Evolutionary conservation across 2,329 filamentous ascomycete species (phyloP).

Genomic region (Scedosporium boydii): DNA sequence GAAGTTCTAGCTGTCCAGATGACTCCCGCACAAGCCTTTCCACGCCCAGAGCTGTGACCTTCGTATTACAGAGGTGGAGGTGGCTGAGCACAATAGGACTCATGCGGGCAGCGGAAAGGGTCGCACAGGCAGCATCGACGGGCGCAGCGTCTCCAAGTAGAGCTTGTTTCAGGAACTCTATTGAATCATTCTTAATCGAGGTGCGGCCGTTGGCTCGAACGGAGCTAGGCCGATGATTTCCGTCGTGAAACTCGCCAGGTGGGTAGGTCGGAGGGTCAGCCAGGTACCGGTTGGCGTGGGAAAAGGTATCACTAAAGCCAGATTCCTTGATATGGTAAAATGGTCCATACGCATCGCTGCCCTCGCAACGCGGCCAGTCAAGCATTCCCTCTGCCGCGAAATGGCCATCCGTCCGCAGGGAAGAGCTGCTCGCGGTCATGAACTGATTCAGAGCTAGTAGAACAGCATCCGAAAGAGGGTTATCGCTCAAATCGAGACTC

Average conservation of each 20-base stretch:
- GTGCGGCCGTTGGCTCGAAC: slow-evolving; percentile 20
- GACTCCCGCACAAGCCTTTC: slow-evolving; percentile 30
- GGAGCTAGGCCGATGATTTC: not conserved
- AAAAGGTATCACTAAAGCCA: slow-evolving; percentile 30
- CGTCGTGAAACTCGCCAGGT: not conserved
- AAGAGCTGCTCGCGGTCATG: not conserved
- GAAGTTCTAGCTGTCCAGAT: slow-evolving; percentile 37
- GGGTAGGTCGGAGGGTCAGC: slow-evolving; percentile 37
- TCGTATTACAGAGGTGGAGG: slow-evolving; percentile 41
- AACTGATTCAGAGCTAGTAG: not conserved
- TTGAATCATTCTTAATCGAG: slow-evolving; percentile 21
- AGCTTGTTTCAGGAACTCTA: slow-evolving; percentile 18
- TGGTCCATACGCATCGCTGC: slow-evolving; percentile 25
- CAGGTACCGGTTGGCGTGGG: slow-evolving; percentile 36
- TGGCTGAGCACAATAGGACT: slow-evolving; percentile 37
- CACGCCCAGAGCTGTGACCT: slow-evolving; percentile 33
- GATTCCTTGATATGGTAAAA: slow-evolving; percentile 40
- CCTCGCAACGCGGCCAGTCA: slow-evolving; percentile 15
- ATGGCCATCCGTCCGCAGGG: slow-evolving; percentile 18
- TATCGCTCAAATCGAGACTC: slow-evolving; percentile 46
- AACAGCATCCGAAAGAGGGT: slow-evolving; percentile 37
- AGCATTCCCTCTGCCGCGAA: slow-evolving; percentile 37
- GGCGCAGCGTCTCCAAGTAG: slow-evolving; percentile 15
- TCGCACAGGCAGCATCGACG: slow-evolving; percentile 8
- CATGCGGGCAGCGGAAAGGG: slow-evolving; percentile 1